Percentiles rank a stretch among this genome's conserved stretches.
phyloP scores from a whole-genome alignment of 2,329 filamentous ascomycete species.

The Lecanicillium sp. region DNA sequence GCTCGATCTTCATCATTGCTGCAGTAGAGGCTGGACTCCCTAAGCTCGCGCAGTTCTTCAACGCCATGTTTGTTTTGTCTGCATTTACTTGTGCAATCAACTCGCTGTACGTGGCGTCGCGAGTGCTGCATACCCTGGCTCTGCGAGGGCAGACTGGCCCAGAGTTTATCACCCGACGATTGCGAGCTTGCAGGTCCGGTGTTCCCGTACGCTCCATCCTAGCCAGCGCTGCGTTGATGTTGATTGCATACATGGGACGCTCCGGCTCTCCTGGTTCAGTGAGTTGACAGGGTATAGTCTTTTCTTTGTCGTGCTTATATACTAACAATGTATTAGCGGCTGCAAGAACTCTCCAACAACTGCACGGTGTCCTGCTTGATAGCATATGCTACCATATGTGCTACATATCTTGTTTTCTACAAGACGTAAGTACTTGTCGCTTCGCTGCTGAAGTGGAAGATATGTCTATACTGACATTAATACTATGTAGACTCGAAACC shows the following conservation, averaged over 20 bases:
- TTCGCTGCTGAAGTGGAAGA: neutral
- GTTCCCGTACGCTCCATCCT: constrained; percentile 30
- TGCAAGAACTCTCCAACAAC: constrained; percentile 28
- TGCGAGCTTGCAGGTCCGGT: constrained; percentile 26
- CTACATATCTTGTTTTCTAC: constrained; percentile 30
- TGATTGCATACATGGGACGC: constrained; percentile 30
- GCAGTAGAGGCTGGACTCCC: constrained; percentile 28
- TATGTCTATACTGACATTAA: neutral
- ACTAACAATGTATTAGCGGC: constrained; percentile 17
- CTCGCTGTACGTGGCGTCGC: constrained; percentile 27
- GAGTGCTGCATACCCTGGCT: constrained; percentile 29
- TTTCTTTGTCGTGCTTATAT: constrained; percentile 8
- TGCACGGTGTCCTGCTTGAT: constrained; percentile 31
- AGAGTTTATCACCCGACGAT: constrained; percentile 29
- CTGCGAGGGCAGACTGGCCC: constrained; percentile 28
- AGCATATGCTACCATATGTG: constrained; percentile 30
- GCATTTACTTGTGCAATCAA: constrained; percentile 30
- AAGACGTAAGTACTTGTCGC: constrained; percentile 21
- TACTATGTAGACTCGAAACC: constrained; percentile 23
- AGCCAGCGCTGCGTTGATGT: constrained; percentile 28
- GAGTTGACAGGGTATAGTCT: constrained; percentile 11
- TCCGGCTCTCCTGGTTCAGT: constrained; percentile 27
- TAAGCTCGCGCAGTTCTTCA: constrained; percentile 27
- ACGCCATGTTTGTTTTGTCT: constrained; percentile 29
- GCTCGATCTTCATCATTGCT: constrained; percentile 28